Evolutionary conservation across 345 rosid species (phyloP), one percentile per base, ranked within the genome.

Genomic region (Camelina laxa): DNA sequence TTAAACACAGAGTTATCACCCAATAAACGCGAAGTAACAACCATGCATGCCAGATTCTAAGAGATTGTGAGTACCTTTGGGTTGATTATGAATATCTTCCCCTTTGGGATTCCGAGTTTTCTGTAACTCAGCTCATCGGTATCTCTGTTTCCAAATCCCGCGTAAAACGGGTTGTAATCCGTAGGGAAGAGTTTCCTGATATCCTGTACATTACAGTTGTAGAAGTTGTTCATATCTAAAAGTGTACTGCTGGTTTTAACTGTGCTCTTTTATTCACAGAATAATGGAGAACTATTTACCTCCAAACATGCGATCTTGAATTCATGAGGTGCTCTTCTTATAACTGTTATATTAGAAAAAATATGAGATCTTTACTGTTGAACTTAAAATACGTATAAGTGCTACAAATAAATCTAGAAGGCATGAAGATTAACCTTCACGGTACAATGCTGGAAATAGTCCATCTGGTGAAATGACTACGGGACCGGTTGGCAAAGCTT

Each of bases 391-490:
- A 15, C 2, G 31, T 16, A 27, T 56, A 63, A 57, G 48, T 30
- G 48, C 67, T 51, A 48, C 39, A 38, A 50, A 60, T n/a, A 53
- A 20, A 67, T 72, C 66, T 73, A 61, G 33, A 47, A 72, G 42
- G 45, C 36, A 69, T 44, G 9, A 70, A 63, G 27, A 57, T 35
- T 81, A 72, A 90, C 97, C 95, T 89, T 93, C 98, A 71, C 97
- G 93, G 76, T 77, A 93, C 66, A 93, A 76, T 6, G 97, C 92
- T 44, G 98, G 97, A 80, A 93, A 90, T 58, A 93, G 77, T 47
- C 98, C 98, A 68, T 93, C 97, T 0, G 97, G 97, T 54, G 97
- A 91, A 65, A 93, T 93, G 61, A 93, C 93, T 77, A 93, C 83
- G 62, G 98, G 98, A 42, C 98, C 98, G 63, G 66, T 90, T 8